Evolutionary conservation across 345 rosid genomes (phyloP), one percentile per base, ranked within the genome.

Genomic region (Tarenaya hassleriana): DNA sequence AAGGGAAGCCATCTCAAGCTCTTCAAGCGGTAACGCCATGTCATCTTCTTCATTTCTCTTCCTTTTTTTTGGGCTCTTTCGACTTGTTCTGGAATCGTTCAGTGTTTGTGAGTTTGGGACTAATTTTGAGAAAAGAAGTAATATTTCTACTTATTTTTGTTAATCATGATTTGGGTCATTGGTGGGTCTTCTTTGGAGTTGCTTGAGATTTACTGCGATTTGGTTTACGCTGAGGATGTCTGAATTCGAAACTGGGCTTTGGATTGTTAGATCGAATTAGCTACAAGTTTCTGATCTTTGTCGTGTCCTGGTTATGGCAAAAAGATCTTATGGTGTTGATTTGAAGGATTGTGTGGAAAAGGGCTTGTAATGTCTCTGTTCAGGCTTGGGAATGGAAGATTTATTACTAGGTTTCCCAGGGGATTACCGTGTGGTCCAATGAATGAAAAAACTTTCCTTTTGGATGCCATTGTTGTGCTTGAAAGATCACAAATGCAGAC

Each of bases 1-100:
- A 85, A 69, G 96, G 97, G 47, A 70, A 83, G 37, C 96, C 94
- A 34, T 69, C 95, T 13, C 77, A 85, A 75, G 96, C 96, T 61
- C 96, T 92, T 35, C 95, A 81, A 69, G 80, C 86, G 81, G 98
- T 92, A 74, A 56, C 47, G 29, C 37, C 4, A 20, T 20, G 7
- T 31, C 16, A 5, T 24, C 29, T 47, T 9, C 43, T 5, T 29
- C 1, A 2, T 17, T 21, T 20, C 43, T 3, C 1, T 5, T 51
- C 42, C 4, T 7, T 13, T 13, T 8, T 17, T n/a, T n/a, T n/a
- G n/a, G n/a, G n/a, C 11, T 16, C 1, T 10, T 8, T 11, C 6
- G 11, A 1, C 32, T 33, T 4, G 11, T 35, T 29, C 21, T 41
- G 3, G 10, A 44, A 16, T 52, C 44, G 18, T 13, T 59, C 43